phyloP scores from a whole-genome alignment of 352 stramenopile genomes.

The Phytophthora foliorum region DNA sequence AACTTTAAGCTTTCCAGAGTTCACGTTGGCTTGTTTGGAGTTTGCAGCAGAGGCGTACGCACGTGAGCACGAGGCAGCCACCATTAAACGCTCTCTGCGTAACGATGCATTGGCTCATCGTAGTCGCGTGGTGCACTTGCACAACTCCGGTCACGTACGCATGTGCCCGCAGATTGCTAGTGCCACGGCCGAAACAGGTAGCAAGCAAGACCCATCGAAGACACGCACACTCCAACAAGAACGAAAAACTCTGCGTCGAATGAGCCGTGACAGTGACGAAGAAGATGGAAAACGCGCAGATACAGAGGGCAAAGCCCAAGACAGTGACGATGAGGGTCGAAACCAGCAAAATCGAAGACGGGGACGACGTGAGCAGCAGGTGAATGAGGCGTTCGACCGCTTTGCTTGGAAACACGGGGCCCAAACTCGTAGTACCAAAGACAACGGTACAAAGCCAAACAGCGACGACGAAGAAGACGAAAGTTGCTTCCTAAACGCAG shows the following conservation, averaged over 20 bases:
- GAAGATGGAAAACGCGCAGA: slow-evolving; percentile 26
- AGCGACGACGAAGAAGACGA: slow-evolving; percentile 38
- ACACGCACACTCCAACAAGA: neutral
- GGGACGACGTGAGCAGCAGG: slow-evolving; percentile 31
- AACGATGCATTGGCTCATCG: slow-evolving; percentile 64
- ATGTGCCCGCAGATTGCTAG: slow-evolving; percentile 53
- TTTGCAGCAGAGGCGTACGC: slow-evolving; percentile 48
- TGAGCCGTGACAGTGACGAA: slow-evolving; percentile 3
- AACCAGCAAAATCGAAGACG: slow-evolving; percentile 11
- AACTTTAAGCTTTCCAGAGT: slow-evolving; percentile 62
- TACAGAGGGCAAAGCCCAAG: slow-evolving; percentile 40
- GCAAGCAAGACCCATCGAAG: slow-evolving; percentile 1
- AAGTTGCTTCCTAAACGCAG: slow-evolving; percentile 38
- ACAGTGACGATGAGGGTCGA: slow-evolving; percentile 38
- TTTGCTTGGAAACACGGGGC: slow-evolving; percentile 28
- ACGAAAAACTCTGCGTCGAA: slow-evolving; percentile 1
- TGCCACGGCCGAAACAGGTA: neutral
- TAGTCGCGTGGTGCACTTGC: slow-evolving; percentile 76
- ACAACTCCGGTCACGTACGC: slow-evolving; percentile 75
- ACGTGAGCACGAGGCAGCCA: slow-evolving; percentile 27
- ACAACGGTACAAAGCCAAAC: slow-evolving; percentile 27
- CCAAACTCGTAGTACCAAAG: neutral
- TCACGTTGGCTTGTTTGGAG: slow-evolving; percentile 64
- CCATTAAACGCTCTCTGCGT: slow-evolving; percentile 40
- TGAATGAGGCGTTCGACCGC: slow-evolving; percentile 39